Evolutionary conservation across 139 green algal genomes (phyloP).

Genomic region (Closterium sp.): DNA sequence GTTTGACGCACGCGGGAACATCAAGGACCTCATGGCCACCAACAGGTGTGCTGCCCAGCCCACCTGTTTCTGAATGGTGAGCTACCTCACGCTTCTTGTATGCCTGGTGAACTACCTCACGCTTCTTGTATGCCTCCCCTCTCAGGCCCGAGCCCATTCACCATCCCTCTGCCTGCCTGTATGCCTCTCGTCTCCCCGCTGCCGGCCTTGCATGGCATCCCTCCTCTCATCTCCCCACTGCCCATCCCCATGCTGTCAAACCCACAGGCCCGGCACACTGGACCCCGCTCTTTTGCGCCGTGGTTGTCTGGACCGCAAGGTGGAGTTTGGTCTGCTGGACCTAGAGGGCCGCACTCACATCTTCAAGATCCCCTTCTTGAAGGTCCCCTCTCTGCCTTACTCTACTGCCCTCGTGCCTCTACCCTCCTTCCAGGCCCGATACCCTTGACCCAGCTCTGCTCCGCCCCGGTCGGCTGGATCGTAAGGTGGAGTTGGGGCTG

Average conservation of each 20-base stretch:
- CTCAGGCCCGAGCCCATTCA: neutral
- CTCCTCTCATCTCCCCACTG: neutral
- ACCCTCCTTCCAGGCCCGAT: constrained; percentile 70
- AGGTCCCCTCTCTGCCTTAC: too few species aligned
- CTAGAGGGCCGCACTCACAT: constrained; percentile 45
- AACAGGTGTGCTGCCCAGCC: constrained; percentile 51
- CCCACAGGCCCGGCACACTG: too few species aligned
- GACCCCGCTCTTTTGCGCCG: too few species aligned
- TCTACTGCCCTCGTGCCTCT: neutral
- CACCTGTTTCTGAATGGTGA: too few species aligned
- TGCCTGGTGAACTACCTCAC: too few species aligned
- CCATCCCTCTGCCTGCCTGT: too few species aligned
- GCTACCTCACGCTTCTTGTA: too few species aligned
- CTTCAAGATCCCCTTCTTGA: too few species aligned
- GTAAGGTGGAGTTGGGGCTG: constrained; percentile 97
- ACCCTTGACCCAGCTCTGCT: constrained; percentile 97
- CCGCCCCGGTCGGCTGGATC: constrained; percentile 90
- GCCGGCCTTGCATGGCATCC: too few species aligned
- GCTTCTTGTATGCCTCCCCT: neutral
- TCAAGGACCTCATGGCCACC: constrained; percentile 83
- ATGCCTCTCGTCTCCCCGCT: too few species aligned
- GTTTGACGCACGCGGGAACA: constrained; percentile 98
- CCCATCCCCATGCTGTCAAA: neutral
- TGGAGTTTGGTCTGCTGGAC: too few species aligned
- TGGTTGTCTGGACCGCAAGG: too few species aligned